A percentile compares a stretch with the other conserved stretches of the same genome.
Conservation (phyloP, 306 rosid genomes). For the Cercis canadensis region DNA sequence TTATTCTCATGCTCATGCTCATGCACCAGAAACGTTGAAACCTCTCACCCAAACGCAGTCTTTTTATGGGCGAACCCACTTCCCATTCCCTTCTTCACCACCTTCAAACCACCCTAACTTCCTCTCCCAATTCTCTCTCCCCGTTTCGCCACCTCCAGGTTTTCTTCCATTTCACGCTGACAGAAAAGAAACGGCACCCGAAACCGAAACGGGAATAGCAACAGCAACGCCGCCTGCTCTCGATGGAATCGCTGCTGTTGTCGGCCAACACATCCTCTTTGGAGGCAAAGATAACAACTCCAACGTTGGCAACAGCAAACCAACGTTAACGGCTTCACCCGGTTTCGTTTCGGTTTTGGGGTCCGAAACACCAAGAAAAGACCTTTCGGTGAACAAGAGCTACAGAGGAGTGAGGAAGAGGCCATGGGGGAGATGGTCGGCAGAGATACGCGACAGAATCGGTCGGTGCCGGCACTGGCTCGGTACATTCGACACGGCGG, state of each 20-base stretch:
- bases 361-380: neutral
- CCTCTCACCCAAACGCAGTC: conserved; percentile 11
- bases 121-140: neutral
- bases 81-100: conserved; percentile 16
- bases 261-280: conserved; percentile 69
- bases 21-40: conserved; percentile 22
- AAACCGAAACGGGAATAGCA: too few relatives aligned
- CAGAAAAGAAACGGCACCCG: neutral
- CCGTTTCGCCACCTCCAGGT: neutral
- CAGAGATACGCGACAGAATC: conserved; percentile 85
- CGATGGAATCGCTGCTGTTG: conserved; percentile 89
- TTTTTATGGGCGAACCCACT: conserved; percentile 32
- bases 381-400: conserved; percentile 43
- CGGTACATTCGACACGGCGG: conserved; percentile 90
- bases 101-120: conserved; percentile 10
- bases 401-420: conserved; percentile 91
- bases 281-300: conserved; percentile 36
- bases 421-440: conserved; percentile 97
- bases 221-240: conserved; percentile 38
- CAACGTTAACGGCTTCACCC: neutral
- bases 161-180: neutral
- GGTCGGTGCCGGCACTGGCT: conserved; percentile 94
- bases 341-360: conserved; percentile 2
- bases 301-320: neutral
- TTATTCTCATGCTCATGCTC: neutral